Evolutionary conservation across 495 filamentous ascomycete genomes (phyloP), one percentile per base, ranked within the genome.

Genomic region (Penicillium coprophilum): DNA sequence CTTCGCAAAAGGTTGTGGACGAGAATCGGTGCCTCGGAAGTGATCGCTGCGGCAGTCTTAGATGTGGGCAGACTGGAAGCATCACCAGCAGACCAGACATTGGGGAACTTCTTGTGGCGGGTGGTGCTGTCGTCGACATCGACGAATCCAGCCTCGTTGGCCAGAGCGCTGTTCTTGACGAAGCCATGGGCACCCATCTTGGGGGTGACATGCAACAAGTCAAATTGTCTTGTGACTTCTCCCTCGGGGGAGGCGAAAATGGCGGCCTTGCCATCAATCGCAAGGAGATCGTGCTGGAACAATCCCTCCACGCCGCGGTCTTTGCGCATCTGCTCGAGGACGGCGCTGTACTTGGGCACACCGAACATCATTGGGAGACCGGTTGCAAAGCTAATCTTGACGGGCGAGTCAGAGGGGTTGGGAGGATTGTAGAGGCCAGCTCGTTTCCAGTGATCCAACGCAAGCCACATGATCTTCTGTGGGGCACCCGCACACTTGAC

Each of bases 381-480:
- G 5, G 85, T 87, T 0, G 85, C 85, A 46, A 85, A 88, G 56
- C 74, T 77, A 49, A 87, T 82, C n/a, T 82, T 69, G 60, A 87
- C 80, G 6, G 80, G 66, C 0, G 82, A 85, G 7, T 38, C 34
- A 28, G 71, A 57, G 3, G 72, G 62, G 43, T 72, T 65, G 24
- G 50, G 53, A 6, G 76, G 65, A 53, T 83, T 73, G 66, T 87
- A 85, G 3, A 85, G 71, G 24, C 85, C 86, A 7, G 77, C 77
- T 24, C 71, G 67, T 69, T 82, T 80, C 86, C 86, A 88, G 63
- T 84, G 73, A 46, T 86, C 83, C 50, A 87, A 71, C 0, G 86
- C 85, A 28, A 88, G 79, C 86, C 86, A 88, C 84, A 87, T 82
- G 65, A 81, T 72, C 70, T 88, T 88, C 61, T 88, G 86, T 8